A percentile compares a stretch with the other conserved stretches of the same genome.
Conservation (phyloP, 805 yeast species). For the Millerozyma acaciae region DNA sequence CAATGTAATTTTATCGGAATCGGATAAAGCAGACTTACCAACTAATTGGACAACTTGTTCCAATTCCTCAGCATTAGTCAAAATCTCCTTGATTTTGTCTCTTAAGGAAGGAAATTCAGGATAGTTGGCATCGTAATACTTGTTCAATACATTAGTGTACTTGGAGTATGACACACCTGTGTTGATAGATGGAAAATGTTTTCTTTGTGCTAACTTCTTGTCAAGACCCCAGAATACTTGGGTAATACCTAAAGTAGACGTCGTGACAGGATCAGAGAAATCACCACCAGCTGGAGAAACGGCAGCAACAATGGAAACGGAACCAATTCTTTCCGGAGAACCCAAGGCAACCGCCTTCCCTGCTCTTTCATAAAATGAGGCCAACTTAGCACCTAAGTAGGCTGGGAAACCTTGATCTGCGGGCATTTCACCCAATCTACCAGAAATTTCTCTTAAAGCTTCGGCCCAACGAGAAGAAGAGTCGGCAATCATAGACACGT, state of each 20-base stretch:
- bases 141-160: constrained; percentile 82
- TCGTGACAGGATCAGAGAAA: constrained; percentile 99
- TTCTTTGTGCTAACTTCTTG: constrained; percentile 98
- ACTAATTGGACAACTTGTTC: constrained; percentile 99
- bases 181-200: constrained; percentile 98
- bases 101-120: constrained; percentile 91
- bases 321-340: constrained; percentile 93
- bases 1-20: constrained; percentile 91
- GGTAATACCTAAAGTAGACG: constrained; percentile 98
- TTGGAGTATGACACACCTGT: constrained; percentile 95
- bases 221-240: constrained; percentile 99
- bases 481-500: constrained; percentile 99
- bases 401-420: constrained; percentile 99
- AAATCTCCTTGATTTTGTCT: constrained; percentile 88
- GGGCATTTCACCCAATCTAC: constrained; percentile 99
- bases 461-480: constrained; percentile 99
- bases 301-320: constrained; percentile 98
- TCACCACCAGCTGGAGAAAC: constrained; percentile 99
- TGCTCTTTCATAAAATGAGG: constrained; percentile 99
- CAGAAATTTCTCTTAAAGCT: constrained; percentile 98
- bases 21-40: constrained; percentile 97
- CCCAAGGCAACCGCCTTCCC: constrained; percentile 95
- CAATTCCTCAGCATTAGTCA: constrained; percentile 95
- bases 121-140: constrained; percentile 78
- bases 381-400: constrained; percentile 95